Evolutionary conservation across 106 monocot species (phyloP).

Genomic region (Allium cepa): DNA sequence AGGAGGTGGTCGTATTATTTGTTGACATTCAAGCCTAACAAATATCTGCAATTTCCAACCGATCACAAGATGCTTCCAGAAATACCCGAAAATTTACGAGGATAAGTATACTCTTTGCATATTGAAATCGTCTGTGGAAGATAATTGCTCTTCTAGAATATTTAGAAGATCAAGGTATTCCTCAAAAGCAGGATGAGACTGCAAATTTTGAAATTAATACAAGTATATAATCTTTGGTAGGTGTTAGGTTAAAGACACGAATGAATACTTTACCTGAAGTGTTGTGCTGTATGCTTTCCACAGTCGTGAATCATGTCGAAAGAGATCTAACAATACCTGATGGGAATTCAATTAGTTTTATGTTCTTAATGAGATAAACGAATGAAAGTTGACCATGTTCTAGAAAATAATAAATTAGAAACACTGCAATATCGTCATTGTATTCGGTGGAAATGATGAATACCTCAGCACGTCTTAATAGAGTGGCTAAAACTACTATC

Average conservation of each 20-base stretch:
- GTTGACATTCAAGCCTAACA: no score
- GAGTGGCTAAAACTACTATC: conserved; percentile 95
- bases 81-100: no score
- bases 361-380: no score
- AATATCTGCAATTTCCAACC: no score
- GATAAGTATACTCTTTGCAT: conserved; percentile 11
- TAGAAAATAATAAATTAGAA: neutral
- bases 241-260: neutral
- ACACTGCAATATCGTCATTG: neutral
- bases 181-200: conserved; percentile 83
- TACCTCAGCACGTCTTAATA: conserved; percentile 91
- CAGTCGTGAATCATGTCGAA: conserved; percentile 75
- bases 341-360: neutral
- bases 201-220: conserved; percentile 10
- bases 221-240: neutral
- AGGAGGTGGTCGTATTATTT: no score
- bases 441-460: neutral
- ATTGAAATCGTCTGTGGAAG: conserved; percentile 36
- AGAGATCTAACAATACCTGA: conserved; percentile 93
- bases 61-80: no score
- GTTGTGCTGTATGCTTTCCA: conserved; percentile 92
- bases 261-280: conserved; percentile 42
- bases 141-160: conserved; percentile 66
- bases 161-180: conserved; percentile 80
- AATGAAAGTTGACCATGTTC: no score